Conservation (phyloP, 2,329 filamentous ascomycete genomes). For the Trichoderma cornu-damae region DNA sequence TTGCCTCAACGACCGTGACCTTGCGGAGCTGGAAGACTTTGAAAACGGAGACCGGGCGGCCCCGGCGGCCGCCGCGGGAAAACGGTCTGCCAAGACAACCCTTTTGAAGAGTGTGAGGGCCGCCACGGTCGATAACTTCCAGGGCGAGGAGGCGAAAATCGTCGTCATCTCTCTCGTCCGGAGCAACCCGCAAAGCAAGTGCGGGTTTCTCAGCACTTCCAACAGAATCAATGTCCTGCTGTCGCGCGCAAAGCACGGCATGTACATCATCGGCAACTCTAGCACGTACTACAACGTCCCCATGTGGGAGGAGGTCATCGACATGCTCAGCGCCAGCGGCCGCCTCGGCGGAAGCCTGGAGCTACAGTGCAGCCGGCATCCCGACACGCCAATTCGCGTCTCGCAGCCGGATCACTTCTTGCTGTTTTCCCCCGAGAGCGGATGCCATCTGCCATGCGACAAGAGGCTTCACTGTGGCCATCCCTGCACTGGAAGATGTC, state of each 20-base stretch:
- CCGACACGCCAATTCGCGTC: slow-evolving; percentile 45
- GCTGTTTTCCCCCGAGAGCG: slow-evolving; percentile 55
- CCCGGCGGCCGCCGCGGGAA: background rate
- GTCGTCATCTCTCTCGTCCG: slow-evolving; percentile 66
- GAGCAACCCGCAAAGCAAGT: slow-evolving; percentile 54
- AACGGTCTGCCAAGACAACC: background rate
- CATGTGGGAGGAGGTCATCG: slow-evolving; percentile 60
- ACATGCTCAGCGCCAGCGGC: slow-evolving; percentile 42
- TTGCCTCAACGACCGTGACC: slow-evolving; percentile 58
- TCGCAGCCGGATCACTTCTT: slow-evolving; percentile 54
- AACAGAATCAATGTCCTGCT: slow-evolving; percentile 68
- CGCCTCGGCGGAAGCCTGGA: slow-evolving; percentile 48
- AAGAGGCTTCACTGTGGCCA: slow-evolving; percentile 46
- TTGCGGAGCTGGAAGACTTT: slow-evolving; percentile 45
- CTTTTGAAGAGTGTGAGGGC: slow-evolving; percentile 48
- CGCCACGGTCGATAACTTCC: slow-evolving; percentile 70
- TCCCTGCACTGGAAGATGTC: slow-evolving; percentile 42
- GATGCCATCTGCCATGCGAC: slow-evolving; percentile 50
- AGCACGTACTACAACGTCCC: slow-evolving; percentile 50
- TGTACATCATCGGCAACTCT: slow-evolving; percentile 66
- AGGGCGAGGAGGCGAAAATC: slow-evolving; percentile 70
- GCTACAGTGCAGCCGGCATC: slow-evolving; percentile 58
- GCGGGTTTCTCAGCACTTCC: slow-evolving; percentile 60
- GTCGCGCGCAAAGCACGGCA: slow-evolving; percentile 61
- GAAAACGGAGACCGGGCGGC: slow-evolving; percentile 24